Evolutionary conservation across 371 early-diverging fungal genomes (phyloP).

Genomic region (Lichtheimia ramosa): DNA sequence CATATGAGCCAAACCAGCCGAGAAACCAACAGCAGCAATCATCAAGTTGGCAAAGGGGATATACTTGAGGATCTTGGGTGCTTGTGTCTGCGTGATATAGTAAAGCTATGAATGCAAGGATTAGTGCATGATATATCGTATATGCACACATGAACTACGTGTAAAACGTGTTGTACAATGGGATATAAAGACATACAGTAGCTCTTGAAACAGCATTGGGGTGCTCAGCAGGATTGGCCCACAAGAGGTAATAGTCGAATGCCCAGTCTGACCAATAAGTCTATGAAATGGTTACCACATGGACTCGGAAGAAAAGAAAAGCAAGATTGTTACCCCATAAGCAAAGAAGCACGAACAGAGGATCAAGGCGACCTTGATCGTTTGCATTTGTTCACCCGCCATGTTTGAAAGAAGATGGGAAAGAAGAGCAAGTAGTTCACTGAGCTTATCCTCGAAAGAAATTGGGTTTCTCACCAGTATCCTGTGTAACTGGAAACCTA

Average conservation of each 20-base stretch:
- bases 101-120: conserved; percentile 24
- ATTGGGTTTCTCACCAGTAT: too few relatives aligned
- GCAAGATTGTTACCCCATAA: conserved; percentile 36
- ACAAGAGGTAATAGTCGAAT: conserved; percentile 43
- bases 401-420: conserved; percentile 8
- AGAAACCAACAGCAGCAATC: conserved; percentile 46
- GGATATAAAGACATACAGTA: conserved; percentile 22
- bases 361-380: conserved; percentile 44
- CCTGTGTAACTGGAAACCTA: too few relatives aligned
- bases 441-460: too few relatives aligned
- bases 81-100: conserved; percentile 35
- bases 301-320: neutral
- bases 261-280: conserved; percentile 54
- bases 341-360: conserved; percentile 53
- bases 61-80: conserved; percentile 47
- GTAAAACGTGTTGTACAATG: neutral
- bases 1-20: conserved; percentile 50
- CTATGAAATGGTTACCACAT: conserved; percentile 15
- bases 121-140: neutral
- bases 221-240: conserved; percentile 46
- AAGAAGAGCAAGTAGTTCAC: neutral
- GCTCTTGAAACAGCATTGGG: conserved; percentile 44
- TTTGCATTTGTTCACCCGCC: conserved; percentile 40
- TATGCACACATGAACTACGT: neutral
- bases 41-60: conserved; percentile 45